phyloP scores from a whole-genome alignment of 1,284 basidiomycete species.

The Boletus nobilissimus region DNA sequence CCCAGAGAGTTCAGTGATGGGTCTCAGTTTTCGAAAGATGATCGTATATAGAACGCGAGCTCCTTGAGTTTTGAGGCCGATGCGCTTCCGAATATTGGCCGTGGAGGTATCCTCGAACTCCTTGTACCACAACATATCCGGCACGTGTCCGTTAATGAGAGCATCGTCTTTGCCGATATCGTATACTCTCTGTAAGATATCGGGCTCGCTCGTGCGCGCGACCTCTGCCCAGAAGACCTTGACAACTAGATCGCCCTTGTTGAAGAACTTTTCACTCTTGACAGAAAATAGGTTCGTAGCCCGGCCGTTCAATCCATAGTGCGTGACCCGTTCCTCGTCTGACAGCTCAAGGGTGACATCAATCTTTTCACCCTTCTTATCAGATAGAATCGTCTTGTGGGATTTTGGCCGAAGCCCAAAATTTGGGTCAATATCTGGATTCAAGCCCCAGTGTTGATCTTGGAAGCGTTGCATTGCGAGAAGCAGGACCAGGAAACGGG shows the following conservation, averaged over 20 bases:
- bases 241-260: constrained; percentile 8
- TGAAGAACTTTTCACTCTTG: too few relatives aligned
- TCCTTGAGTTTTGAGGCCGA: background rate
- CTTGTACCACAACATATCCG: background rate
- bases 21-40: constrained; percentile 23
- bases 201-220: constrained; percentile 26
- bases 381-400: background rate
- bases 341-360: background rate
- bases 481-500: background rate
- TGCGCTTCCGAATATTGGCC: background rate
- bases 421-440: background rate
- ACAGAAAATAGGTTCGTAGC: constrained; percentile 26
- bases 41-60: constrained; percentile 8
- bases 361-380: background rate
- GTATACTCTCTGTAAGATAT: constrained; percentile 32
- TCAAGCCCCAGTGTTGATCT: background rate
- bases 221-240: constrained; percentile 37
- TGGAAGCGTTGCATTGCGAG: background rate
- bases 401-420: background rate
- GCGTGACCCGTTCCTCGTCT: constrained; percentile 8
- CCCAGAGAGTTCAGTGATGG: constrained; percentile 24
- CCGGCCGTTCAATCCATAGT: constrained; percentile 22
- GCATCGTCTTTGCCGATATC: constrained; percentile 5
- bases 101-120: background rate
- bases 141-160: background rate